These are phyloP conservation scores for Domatiomyces catenatus DNA, from an alignment of 2,329 filamentous ascomycete species.

Conservation along the genomic window DNA sequence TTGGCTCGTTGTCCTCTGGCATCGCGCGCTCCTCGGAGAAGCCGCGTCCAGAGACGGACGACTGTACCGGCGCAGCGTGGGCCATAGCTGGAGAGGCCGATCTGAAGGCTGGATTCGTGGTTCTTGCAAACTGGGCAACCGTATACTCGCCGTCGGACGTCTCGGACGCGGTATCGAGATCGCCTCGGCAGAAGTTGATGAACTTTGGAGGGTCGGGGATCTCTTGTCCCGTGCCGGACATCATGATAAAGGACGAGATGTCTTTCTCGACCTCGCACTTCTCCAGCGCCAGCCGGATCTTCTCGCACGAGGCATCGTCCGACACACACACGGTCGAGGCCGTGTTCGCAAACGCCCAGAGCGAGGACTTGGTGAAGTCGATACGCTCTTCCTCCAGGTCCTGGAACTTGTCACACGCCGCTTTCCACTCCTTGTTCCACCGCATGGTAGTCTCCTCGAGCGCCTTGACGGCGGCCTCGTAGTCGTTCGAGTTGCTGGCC, in stretches of 20 bases:
- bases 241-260: conserved; percentile 74
- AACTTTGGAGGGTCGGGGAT: conserved; percentile 95
- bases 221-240: conserved; percentile 82
- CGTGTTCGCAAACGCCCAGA: conserved; percentile 97
- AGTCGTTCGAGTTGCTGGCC: conserved; percentile 78
- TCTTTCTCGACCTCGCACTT: conserved; percentile 96
- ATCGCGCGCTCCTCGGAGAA: conserved; percentile 17
- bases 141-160: conserved; percentile 76
- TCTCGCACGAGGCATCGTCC: conserved; percentile 91
- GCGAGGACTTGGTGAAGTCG: conserved; percentile 92
- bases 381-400: conserved; percentile 93
- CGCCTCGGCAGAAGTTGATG: conserved; percentile 94
- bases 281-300: conserved; percentile 82
- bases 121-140: conserved; percentile 86
- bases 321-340: conserved; percentile 95
- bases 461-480: conserved; percentile 81
- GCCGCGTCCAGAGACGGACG: background rate
- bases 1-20: conserved; percentile 6
- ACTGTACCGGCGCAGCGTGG: too few species aligned
- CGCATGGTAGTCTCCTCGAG: conserved; percentile 87
- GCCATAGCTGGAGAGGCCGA: conserved; percentile 74
- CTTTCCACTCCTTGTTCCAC: conserved; percentile 98
- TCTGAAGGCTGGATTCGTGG: conserved; percentile 88
- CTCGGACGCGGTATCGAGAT: conserved; percentile 68
- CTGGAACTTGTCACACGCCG: conserved; percentile 94